Base-by-base conservation (phyloP, 2,329 filamentous ascomycete species). In the Pezicula rhizophila region DNA sequence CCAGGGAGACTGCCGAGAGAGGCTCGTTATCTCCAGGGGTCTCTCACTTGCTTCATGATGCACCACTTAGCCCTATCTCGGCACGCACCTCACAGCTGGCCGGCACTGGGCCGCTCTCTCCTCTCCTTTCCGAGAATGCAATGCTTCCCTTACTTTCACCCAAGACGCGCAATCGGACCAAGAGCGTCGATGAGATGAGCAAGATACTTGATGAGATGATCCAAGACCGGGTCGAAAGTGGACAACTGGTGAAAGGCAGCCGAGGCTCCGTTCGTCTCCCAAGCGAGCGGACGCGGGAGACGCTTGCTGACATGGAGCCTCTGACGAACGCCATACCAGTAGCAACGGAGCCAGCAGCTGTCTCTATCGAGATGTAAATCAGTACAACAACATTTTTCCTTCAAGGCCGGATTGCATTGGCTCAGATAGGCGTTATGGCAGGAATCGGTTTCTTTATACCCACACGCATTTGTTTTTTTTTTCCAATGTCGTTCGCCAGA, bases 131-230 rank as follows among this genome's bases (percentile, higher is more conserved):
- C 3, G 42, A 46, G 35, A 52, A 50, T 18, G 49, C 55, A 15
- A 38, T 56, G 26, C 46, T 28, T 15, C 17, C 33, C 11, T 54
- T 60, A 4, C 33, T 57, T 6, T 58, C 56, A 17, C 60, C 62
- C 15, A 61, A 56, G 37, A 52, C 48, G 8, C 54, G 56, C 6
- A 60, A 59, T 46, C 50, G 58, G 17, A 62, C 74, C 11, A 82
- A 78, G 71, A 89, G 87, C 57, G 86, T 93, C 31, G 90, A 96
- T 59, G 91, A 96, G 68, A 91, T 96, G 83, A 95, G 88, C 57
- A 82, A 84, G 60, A 90, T 96, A 72, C 78, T 96, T 23, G 92
- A 97, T 61, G 89, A 96, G 69, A 96, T 97, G 92, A 93, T 96
- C 51, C 87, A 91, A 63, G 87, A 92, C 62, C 82, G 87, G 50